These are phyloP conservation scores for Cytospora piceae DNA, from an alignment of 2,329 filamentous ascomycete genomes.

Conservation along the genomic window DNA sequence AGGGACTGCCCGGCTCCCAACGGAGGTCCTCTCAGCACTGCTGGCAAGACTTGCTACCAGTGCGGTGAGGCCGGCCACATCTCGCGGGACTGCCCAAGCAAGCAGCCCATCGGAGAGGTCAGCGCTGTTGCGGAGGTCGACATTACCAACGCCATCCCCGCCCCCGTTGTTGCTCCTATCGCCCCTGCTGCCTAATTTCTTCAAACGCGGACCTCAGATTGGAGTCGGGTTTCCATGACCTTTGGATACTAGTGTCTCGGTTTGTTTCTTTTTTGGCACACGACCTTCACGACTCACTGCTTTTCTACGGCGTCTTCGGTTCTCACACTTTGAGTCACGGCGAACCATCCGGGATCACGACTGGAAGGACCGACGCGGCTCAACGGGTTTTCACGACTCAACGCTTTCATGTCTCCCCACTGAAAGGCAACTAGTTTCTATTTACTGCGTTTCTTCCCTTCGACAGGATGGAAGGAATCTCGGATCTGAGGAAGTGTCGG, in stretches of 20 bases:
- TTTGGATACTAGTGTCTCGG: conserved; percentile 1
- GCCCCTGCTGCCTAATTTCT: conserved; percentile 48
- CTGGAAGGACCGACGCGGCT: background rate
- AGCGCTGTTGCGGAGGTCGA: conserved; percentile 45
- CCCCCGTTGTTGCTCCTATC: conserved; percentile 42
- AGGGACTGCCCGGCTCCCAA: conserved; percentile 95
- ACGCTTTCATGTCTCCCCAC: background rate
- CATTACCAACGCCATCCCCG: conserved; percentile 45
- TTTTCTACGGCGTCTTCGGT: conserved; percentile 15
- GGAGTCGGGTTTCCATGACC: background rate
- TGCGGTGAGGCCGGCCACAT: conserved; percentile 96
- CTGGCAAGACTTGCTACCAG: conserved; percentile 98
- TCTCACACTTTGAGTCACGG: conserved; percentile 8
- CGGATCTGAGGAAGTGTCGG: conserved; percentile 4
- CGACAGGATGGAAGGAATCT: background rate
- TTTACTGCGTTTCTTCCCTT: background rate
- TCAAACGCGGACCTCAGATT: background rate
- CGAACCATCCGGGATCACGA: background rate
- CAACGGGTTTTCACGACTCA: background rate
- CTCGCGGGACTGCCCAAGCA: conserved; percentile 88
- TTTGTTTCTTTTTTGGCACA: conserved; percentile 1
- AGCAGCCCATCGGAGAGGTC: conserved; percentile 59
- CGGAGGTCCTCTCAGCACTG: conserved; percentile 91
- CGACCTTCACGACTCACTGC: conserved; percentile 13
- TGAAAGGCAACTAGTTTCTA: background rate